phyloP scores from a whole-genome alignment of 2,329 filamentous ascomycete species.

The Coniochaeta sp. region DNA sequence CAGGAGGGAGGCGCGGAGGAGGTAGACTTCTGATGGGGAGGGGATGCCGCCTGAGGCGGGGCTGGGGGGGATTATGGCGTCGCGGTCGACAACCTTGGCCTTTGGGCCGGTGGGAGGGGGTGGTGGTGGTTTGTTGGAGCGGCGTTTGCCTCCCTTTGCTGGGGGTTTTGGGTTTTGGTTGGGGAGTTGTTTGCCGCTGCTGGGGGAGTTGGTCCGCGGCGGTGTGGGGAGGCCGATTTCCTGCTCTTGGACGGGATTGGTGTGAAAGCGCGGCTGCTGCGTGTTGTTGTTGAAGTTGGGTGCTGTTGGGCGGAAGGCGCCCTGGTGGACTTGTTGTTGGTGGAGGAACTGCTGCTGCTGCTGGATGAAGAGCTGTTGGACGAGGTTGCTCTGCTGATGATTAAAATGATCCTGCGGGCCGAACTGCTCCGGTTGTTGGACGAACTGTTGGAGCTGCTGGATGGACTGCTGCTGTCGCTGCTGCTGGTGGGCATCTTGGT shows the following conservation, averaged over 20 bases:
- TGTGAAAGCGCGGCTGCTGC: background rate
- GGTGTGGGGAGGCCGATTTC: background rate
- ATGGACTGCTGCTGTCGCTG: too few species aligned
- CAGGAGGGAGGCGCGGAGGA: constrained; percentile 41
- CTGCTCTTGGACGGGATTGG: background rate
- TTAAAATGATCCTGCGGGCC: too few species aligned
- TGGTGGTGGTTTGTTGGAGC: too few species aligned
- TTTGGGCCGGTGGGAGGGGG: constrained; percentile 8
- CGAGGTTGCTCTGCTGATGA: too few species aligned
- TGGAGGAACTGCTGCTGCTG: too few species aligned
- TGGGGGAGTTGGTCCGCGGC: background rate
- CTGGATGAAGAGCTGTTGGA: too few species aligned
- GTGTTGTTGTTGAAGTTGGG: background rate
- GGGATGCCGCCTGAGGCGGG: constrained; percentile 51
- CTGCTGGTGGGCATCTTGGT: too few species aligned
- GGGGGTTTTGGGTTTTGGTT: background rate
- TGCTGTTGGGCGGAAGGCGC: background rate
- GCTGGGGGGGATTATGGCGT: constrained; percentile 24
- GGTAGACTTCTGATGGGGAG: constrained; percentile 51
- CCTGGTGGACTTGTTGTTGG: background rate
- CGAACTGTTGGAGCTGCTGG: too few species aligned
- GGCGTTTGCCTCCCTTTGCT: too few species aligned
- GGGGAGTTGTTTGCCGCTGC: background rate
- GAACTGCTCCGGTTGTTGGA: too few species aligned
- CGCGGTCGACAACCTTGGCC: constrained; percentile 2